Percentiles rank a stretch among this genome's conserved stretches.
Conservation (phyloP, 805 yeast species). For the Yarrowia hollandica region DNA sequence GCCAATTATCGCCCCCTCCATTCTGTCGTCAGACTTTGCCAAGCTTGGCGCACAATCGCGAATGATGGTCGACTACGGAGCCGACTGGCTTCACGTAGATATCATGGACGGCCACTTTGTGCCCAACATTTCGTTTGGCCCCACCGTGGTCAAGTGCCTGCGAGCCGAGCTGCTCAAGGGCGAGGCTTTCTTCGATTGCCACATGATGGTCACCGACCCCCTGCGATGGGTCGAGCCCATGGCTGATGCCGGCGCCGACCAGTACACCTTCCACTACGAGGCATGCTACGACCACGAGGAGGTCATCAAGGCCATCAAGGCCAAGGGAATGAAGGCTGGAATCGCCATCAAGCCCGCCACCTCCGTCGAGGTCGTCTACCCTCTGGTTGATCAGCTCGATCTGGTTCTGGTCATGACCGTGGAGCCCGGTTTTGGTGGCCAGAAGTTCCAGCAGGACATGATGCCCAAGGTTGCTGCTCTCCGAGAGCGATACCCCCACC, state of each 20-base stretch:
- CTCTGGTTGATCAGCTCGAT: slow-evolving; percentile 74
- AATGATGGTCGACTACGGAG: slow-evolving; percentile 71
- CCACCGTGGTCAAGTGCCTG: slow-evolving; percentile 78
- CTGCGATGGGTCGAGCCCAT: slow-evolving; percentile 92
- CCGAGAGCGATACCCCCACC: slow-evolving; percentile 68
- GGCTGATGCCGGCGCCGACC: slow-evolving; percentile 93
- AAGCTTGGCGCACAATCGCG: slow-evolving; percentile 85
- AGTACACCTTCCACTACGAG: slow-evolving; percentile 94
- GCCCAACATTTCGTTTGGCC: slow-evolving; percentile 93
- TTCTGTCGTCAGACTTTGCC: slow-evolving; percentile 85
- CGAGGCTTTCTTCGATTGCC: slow-evolving; percentile 81
- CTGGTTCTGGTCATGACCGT: slow-evolving; percentile 98
- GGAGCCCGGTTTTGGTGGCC: slow-evolving; percentile 99
- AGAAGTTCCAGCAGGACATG: slow-evolving; percentile 91
- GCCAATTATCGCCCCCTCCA: slow-evolving; percentile 78
- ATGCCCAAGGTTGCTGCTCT: slow-evolving; percentile 89
- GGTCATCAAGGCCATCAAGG: slow-evolving; percentile 72
- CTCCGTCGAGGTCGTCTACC: slow-evolving; percentile 75
- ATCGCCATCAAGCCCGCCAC: slow-evolving; percentile 95
- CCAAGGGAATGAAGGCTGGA: slow-evolving; percentile 86
- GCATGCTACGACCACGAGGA: slow-evolving; percentile 69
- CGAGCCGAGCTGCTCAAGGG: slow-evolving; percentile 75
- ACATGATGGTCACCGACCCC: slow-evolving; percentile 94
- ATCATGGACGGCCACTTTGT: slow-evolving; percentile 99
- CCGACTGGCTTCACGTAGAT: slow-evolving; percentile 97